phyloP scores from a whole-genome alignment of 495 filamentous ascomycete genomes.

The Podospora anserina region DNA sequence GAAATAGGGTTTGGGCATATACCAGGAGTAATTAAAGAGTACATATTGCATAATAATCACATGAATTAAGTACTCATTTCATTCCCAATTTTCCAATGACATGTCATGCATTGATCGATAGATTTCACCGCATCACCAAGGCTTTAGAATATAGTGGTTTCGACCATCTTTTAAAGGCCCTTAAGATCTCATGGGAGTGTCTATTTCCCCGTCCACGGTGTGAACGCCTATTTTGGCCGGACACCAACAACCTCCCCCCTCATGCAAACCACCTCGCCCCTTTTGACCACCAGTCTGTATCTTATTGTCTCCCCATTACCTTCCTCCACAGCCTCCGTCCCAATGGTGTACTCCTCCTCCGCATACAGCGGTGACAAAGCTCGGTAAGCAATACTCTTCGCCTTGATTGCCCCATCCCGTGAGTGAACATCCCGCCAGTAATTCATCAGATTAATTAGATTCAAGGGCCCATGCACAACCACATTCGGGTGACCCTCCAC shows the following conservation, averaged over 20 bases:
- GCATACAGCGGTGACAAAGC: slow-evolving; percentile 28
- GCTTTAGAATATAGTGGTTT: too few species aligned
- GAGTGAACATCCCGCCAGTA: slow-evolving; percentile 57
- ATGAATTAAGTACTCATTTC: too few species aligned
- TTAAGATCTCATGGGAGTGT: too few species aligned
- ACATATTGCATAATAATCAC: too few species aligned
- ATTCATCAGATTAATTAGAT: slow-evolving; percentile 61
- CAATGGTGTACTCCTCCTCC: slow-evolving; percentile 10
- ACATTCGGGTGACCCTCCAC: slow-evolving; percentile 59
- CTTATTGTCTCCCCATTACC: background rate
- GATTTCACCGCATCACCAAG: too few species aligned
- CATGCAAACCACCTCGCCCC: slow-evolving; percentile 9
- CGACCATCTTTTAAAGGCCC: too few species aligned
- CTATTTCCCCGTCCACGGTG: too few species aligned
- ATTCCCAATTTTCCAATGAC: too few species aligned
- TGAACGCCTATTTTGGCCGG: background rate
- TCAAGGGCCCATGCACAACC: slow-evolving; percentile 64
- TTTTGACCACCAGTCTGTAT: slow-evolving; percentile 8
- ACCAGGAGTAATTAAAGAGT: too few species aligned
- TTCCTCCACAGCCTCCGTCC: background rate
- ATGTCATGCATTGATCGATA: too few species aligned
- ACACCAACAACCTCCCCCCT: slow-evolving; percentile 7
- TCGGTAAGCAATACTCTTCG: slow-evolving; percentile 46
- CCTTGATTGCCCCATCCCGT: background rate
- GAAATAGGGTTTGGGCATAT: too few species aligned